These are phyloP conservation scores for Scleroderma citrinum DNA, from an alignment of 768 basidiomycete genomes.

Conservation along the genomic window DNA sequence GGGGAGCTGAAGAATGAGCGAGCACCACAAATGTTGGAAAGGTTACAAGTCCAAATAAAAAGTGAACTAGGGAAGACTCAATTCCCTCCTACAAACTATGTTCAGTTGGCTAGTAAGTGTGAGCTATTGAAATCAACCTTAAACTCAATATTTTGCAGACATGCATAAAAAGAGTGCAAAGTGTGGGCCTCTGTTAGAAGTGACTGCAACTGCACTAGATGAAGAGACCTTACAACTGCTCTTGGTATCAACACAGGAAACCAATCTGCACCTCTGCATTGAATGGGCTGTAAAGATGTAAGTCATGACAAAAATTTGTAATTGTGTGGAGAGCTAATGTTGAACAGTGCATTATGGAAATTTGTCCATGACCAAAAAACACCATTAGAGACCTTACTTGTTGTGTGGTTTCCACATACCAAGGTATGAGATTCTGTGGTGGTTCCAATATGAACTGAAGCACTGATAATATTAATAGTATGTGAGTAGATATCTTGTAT, in stretches of 20 bases:
- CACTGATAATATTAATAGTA: no score
- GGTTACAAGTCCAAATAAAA: neutral
- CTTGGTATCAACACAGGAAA: neutral
- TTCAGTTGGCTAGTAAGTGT: neutral
- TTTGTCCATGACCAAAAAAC: neutral
- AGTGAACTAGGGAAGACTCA: neutral
- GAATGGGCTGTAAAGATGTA: neutral
- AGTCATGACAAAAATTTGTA: neutral
- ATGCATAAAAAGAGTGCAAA: neutral
- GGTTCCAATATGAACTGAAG: neutral
- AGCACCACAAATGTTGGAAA: slow-evolving; percentile 6
- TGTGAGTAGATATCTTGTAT: no score
- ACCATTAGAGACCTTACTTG: neutral
- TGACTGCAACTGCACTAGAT: neutral
- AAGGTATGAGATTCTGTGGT: neutral
- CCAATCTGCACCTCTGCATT: neutral
- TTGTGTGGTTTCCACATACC: neutral
- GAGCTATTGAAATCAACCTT: neutral
- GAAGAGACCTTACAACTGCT: neutral
- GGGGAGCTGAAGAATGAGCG: slow-evolving; percentile 7
- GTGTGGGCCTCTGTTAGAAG: neutral
- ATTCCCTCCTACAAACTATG: neutral
- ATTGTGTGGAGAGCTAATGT: neutral
- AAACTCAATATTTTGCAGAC: no score
- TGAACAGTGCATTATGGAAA: no score